Percentiles rank a stretch among this genome's conserved stretches.
Evolutionary conservation across 441 rosid species (phyloP).

Genomic region (Adansonia grandidieri): DNA sequence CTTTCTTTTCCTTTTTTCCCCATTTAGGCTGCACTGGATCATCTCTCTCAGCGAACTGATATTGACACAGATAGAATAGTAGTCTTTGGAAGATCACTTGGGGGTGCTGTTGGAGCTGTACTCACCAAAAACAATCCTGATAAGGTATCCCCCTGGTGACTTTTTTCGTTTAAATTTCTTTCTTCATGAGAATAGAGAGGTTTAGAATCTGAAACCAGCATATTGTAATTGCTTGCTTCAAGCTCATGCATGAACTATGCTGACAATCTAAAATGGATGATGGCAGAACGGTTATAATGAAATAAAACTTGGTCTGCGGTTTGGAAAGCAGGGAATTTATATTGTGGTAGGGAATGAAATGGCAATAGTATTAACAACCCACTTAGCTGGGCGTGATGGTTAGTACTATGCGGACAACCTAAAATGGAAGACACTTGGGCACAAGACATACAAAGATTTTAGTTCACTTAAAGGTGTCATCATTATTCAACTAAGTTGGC

Average conservation of each 20-base stretch:
- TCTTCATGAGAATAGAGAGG: background rate
- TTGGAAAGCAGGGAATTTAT: no score
- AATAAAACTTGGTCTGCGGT: no score
- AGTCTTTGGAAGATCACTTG: slow-evolving; percentile 96
- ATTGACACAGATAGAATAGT: slow-evolving; percentile 86
- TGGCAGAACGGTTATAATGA: background rate
- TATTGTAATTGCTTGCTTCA: background rate
- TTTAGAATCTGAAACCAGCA: background rate
- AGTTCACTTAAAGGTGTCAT: background rate
- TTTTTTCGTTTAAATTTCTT: slow-evolving; percentile 9
- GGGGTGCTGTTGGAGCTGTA: slow-evolving; percentile 96
- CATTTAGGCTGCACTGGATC: slow-evolving; percentile 91
- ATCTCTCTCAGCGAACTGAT: slow-evolving; percentile 82
- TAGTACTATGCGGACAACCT: no score
- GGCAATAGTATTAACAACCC: no score
- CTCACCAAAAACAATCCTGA: slow-evolving; percentile 86
- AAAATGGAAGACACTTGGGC: no score
- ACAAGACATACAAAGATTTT: background rate
- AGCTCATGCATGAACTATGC: background rate
- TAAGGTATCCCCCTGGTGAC: slow-evolving; percentile 52
- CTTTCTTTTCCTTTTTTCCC: slow-evolving; percentile 16
- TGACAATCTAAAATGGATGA: background rate
- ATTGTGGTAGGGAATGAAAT: no score
- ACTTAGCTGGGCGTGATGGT: background rate
- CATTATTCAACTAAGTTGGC: background rate